Conservation (phyloP, 148 eudicot genomes). For the Rheum nobile region DNA sequence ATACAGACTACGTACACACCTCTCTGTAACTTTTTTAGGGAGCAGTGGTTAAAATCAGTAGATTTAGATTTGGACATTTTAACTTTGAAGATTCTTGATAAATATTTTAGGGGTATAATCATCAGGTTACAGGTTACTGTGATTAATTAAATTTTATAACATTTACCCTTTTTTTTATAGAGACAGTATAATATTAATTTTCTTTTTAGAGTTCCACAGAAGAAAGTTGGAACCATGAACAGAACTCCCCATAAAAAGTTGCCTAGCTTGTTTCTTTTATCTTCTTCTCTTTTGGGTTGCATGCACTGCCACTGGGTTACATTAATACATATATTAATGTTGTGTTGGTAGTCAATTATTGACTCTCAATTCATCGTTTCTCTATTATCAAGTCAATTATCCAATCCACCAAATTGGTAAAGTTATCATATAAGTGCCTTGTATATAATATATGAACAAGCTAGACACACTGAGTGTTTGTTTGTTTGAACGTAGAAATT, state of each 20-base stretch:
- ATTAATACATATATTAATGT: not conserved
- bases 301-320: not conserved
- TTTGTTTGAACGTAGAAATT: too few species aligned
- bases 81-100: conserved; percentile 33
- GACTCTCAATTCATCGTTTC: not conserved
- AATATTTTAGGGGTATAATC: conserved; percentile 22
- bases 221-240: not conserved
- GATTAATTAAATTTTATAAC: not conserved
- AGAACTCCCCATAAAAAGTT: not conserved
- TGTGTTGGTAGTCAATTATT: conserved; percentile 4
- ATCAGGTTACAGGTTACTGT: not conserved
- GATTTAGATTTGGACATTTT: conserved; percentile 44
- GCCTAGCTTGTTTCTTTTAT: not conserved
- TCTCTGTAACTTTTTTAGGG: conserved; percentile 16
- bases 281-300: conserved; percentile 3
- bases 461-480: not conserved
- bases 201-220: not conserved
- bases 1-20: conserved; percentile 6
- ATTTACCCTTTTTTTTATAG: not conserved
- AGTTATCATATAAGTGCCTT: not conserved
- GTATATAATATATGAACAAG: too few species aligned
- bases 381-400: not conserved
- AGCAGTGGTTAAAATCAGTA: conserved; percentile 44
- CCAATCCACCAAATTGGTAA: not conserved
- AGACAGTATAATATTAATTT: not conserved